Percentiles rank a stretch among this genome's conserved stretches.
Conservation (phyloP, 257 asterid species). For the Mitragyna speciosa region DNA sequence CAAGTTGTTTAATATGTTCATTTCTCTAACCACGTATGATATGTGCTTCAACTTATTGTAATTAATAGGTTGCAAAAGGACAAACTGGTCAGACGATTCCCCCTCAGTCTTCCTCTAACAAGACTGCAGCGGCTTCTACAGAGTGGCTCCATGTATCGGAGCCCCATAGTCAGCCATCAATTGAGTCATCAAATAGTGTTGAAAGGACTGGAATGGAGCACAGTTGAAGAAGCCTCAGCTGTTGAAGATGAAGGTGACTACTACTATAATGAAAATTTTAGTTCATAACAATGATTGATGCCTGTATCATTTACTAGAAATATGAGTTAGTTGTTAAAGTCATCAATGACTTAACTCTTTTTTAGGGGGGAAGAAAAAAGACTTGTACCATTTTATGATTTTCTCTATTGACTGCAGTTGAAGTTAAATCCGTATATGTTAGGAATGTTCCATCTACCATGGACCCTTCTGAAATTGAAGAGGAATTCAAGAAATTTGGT, state of each 20-base stretch:
- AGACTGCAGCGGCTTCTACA: slow-evolving; percentile 40
- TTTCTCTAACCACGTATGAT: slow-evolving; percentile 15
- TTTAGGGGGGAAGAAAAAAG: too few relatives aligned
- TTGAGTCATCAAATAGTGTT: slow-evolving; percentile 39
- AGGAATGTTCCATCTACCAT: slow-evolving; percentile 88
- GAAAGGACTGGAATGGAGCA: slow-evolving; percentile 62
- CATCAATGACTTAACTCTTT: background rate
- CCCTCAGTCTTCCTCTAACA: slow-evolving; percentile 44
- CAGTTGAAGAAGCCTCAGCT: slow-evolving; percentile 58
- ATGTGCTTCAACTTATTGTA: slow-evolving; percentile 16
- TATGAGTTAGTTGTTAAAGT: background rate
- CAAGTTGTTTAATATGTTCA: background rate
- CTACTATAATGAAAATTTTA: slow-evolving; percentile 7
- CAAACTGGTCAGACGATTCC: slow-evolving; percentile 49
- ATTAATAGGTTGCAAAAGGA: slow-evolving; percentile 72
- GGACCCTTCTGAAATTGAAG: slow-evolving; percentile 88
- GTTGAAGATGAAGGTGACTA: slow-evolving; percentile 74
- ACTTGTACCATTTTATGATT: background rate
- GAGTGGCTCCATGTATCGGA: slow-evolving; percentile 71
- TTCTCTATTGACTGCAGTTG: slow-evolving; percentile 47
- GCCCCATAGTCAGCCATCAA: slow-evolving; percentile 46
- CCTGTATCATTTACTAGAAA: background rate
- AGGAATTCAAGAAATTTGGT: slow-evolving; percentile 92
- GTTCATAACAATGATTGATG: slow-evolving; percentile 1
- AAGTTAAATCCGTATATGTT: slow-evolving; percentile 87